Evolutionary conservation across 306 rosid species (phyloP).

Genomic region (Castanea sativa): DNA sequence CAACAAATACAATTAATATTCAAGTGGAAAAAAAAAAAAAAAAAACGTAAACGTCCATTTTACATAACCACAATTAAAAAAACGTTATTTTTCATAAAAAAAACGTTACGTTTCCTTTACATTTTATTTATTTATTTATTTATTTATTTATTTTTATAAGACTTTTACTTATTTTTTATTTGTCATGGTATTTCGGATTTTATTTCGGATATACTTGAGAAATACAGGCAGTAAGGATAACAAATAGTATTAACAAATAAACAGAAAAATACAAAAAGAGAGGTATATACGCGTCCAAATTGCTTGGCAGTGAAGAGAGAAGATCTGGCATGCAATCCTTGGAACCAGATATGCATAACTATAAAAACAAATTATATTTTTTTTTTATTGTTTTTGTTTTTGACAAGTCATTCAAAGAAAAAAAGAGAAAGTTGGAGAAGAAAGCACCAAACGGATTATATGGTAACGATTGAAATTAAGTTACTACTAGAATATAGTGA

Average conservation of each 20-base stretch:
- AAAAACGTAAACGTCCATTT: no score
- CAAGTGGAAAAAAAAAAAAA: no score
- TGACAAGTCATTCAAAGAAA: neutral
- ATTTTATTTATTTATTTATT: no score
- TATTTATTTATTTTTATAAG: no score
- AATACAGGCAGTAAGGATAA: neutral
- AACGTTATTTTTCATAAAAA: neutral
- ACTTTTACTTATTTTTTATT: no score
- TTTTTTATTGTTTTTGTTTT: neutral
- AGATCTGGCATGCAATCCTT: conserved; percentile 4
- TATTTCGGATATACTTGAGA: neutral
- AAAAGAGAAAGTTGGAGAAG: no score
- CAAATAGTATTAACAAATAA: neutral
- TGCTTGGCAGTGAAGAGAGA: neutral
- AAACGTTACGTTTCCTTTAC: neutral
- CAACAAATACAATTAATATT: no score
- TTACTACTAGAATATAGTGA: no score
- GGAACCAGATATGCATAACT: neutral
- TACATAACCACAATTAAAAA: neutral
- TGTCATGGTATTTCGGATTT: neutral
- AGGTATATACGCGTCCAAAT: conserved; percentile 18
- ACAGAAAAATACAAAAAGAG: neutral
- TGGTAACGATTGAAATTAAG: no score
- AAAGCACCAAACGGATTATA: no score
- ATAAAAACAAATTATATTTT: neutral